phyloP scores from a whole-genome alignment of 2,329 filamentous ascomycete genomes.

The Arthroderma uncinatum region DNA sequence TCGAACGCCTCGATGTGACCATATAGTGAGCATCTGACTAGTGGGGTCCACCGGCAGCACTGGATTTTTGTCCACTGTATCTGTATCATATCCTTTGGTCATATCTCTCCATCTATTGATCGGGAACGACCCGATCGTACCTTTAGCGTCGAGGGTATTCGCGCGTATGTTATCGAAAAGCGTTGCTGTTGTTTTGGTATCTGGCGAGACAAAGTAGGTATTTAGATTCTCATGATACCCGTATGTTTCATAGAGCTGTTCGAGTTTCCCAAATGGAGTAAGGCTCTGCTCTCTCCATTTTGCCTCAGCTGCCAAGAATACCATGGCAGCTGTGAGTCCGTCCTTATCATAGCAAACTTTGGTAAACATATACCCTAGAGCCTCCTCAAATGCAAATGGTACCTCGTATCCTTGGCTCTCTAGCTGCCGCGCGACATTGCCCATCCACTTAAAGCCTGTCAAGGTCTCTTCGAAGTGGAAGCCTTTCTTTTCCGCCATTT shows the following conservation, averaged over 20 bases:
- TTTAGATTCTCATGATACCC: conserved; percentile 54
- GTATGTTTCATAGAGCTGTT: conserved; percentile 45
- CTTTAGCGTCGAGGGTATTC: conserved; percentile 33
- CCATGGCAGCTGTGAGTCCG: conserved; percentile 48
- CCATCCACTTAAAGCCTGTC: conserved; percentile 59
- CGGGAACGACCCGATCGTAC: conserved; percentile 40
- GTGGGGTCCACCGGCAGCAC: conserved; percentile 45
- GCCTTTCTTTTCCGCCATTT: conserved; percentile 44
- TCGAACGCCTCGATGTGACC: conserved; percentile 43
- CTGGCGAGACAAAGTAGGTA: conserved; percentile 51
- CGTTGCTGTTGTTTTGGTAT: conserved; percentile 40
- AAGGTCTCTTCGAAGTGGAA: conserved; percentile 51
- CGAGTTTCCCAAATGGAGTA: conserved; percentile 48
- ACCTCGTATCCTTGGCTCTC: conserved; percentile 40
- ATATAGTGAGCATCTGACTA: conserved; percentile 54
- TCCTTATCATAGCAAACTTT: conserved; percentile 54
- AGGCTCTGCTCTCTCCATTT: conserved; percentile 42
- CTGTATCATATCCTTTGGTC: conserved; percentile 50
- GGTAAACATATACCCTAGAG: conserved; percentile 56
- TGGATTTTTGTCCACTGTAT: conserved; percentile 41
- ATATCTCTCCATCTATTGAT: conserved; percentile 52
- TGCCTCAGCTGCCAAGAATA: conserved; percentile 47
- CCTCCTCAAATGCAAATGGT: conserved; percentile 53
- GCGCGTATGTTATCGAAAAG: conserved; percentile 46
- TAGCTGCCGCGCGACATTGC: conserved; percentile 47